Base-by-base conservation (phyloP, 2,329 filamentous ascomycete species). In the Sporothrix globosa region DNA sequence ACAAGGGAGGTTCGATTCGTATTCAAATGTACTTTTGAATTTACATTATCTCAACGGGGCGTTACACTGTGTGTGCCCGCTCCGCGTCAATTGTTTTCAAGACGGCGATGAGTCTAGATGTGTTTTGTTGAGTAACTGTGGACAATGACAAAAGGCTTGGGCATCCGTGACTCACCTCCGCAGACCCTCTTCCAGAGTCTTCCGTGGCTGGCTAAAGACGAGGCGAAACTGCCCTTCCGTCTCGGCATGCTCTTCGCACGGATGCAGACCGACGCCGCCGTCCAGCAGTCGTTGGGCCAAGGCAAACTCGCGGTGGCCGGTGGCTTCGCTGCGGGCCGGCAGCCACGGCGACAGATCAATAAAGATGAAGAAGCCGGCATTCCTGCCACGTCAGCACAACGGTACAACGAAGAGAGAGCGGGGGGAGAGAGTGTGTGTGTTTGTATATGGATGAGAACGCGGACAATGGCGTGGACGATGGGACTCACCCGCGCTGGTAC, bases 171-270 rank as follows among this genome's bases (percentile, higher is more conserved):
- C 44, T 10, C 14, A 46, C 10, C 56, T 21, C 1, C 11, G 5
- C 10, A 24, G 34, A 7, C 56, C 56, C 19, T 44, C 56, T 13
- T 60, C 56, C 1, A 60, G 56, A 4, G 56, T 60, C 56, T n/a
- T 60, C 10, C 34, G 24, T 10, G 34, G 30, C 34, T 60, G 56
- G 34, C 56, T 60, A 14, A 60, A 41, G 7, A 41, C 56, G 7
- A 60, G 17, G 1, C 56, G 30, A 19, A 41, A 60, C 34, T 41
- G 34, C 19, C 56, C 56, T 4, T n/a, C 34, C 2, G 14, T 41
- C 56, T 21, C 56, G 19, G 56, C 34, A n/a, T 60, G 56, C 56
- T 60, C 56, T 60, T 60, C 56, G 7, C 34, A 60, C 19, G 56
- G 56, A 19, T 60, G 56, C 6, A 60, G 30, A 21, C 56, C 56